Evolutionary conservation across 495 filamentous ascomycete genomes (phyloP), one percentile per base, ranked within the genome.

Genomic region (Penicillium atrosanguineum): DNA sequence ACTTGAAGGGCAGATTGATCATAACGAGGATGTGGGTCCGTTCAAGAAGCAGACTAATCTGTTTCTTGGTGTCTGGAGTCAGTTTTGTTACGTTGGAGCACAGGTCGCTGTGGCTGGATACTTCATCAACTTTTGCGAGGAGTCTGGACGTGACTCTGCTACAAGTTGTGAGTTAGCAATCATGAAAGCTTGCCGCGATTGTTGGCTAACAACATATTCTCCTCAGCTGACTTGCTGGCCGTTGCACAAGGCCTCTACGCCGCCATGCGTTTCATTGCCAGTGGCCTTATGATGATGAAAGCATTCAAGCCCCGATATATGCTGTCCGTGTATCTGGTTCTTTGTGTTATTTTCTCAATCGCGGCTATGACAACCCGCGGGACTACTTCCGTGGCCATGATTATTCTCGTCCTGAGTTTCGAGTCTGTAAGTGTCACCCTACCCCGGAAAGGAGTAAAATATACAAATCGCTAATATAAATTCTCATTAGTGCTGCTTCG

Each of bases 61-160:
- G 5, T 88, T 89, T 73, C 82, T 80, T 59, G 86, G 82, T 15
- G 77, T 83, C 0, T 77, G 76, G 26, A 79, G 85, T 6, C 85
- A 90, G 61, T 89, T 89, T 67, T 88, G 83, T 65, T 91, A 87
- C 63, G 80, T 82, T 2, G 87, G 87, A 29, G 77, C 83, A 19
- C 85, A 89, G 64, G 83, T 87, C 25, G 83, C 78, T 39, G 79
- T 86, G 46, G 83, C 83, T 14, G 61, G 65, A 16, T 76, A 79
- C 56, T 80, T 83, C 64, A 79, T 82, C 56, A 79, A 78, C 52
- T 80, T 75, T 61, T 62, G 58, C 38, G 56, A 66, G 12, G 72
- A 78, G 50, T 57, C 68, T 48, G 48, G 52, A 19, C 58, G 46
- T 23, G 20, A 23, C 19, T 44, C 52, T 38, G 16, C 45, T 26